Percentiles rank a stretch among this genome's conserved stretches.
phyloP scores from a whole-genome alignment of 2,329 filamentous ascomycete genomes.

The Colletotrichum sp. region DNA sequence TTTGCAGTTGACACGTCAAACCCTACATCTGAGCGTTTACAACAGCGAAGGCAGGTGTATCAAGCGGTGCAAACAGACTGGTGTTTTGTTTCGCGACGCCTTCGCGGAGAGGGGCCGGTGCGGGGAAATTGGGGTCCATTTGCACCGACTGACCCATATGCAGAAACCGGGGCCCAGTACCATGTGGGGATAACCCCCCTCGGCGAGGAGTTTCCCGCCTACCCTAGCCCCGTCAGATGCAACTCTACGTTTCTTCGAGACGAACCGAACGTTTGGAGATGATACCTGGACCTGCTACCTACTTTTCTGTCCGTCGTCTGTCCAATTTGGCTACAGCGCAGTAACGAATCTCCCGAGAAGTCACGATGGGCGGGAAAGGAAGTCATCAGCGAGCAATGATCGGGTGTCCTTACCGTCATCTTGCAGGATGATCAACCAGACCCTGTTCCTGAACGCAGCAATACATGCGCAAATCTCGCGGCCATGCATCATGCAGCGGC shows the following conservation, averaged over 20 bases:
- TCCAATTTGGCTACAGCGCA: not conserved
- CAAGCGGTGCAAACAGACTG: not conserved
- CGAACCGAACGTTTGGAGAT: not conserved
- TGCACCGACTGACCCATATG: not conserved
- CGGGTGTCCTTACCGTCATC: not conserved
- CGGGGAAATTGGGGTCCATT: slow-evolving; percentile 9
- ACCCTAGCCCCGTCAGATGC: not conserved
- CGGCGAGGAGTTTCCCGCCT: not conserved
- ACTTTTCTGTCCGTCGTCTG: not conserved
- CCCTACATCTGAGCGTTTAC: not conserved
- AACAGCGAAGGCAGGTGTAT: not conserved
- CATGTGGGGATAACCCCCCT: not conserved
- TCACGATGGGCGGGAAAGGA: not conserved
- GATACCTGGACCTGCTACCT: not conserved
- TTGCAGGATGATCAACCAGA: not conserved
- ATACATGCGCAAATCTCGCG: not conserved
- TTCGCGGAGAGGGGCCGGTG: not conserved
- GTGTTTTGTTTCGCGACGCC: not conserved
- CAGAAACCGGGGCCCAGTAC: not conserved
- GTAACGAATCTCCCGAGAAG: not conserved
- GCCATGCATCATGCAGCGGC: slow-evolving; percentile 15
- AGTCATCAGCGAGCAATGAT: not conserved
- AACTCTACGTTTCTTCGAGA: not conserved
- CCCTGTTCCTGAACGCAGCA: not conserved
- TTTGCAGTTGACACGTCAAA: not conserved